phyloP scores from a whole-genome alignment of 2,329 filamentous ascomycete species.

The Fusarium sp. region DNA sequence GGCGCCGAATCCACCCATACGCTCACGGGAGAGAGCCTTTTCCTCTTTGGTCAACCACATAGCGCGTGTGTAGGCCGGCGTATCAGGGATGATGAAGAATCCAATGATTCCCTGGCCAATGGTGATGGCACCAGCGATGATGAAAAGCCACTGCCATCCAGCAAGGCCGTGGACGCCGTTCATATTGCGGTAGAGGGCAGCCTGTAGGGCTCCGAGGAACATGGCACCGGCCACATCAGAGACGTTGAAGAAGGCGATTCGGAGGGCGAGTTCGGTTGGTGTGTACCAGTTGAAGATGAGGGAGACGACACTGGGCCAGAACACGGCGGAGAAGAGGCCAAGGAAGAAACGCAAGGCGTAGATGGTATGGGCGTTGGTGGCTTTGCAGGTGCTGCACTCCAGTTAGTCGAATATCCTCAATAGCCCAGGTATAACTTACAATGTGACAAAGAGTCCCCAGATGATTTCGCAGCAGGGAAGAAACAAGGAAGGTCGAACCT shows the following conservation, averaged over 20 bases:
- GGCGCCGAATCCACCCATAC: conserved; percentile 44
- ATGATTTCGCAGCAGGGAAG: conserved; percentile 51
- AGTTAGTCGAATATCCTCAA: background rate
- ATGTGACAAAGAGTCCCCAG: conserved; percentile 43
- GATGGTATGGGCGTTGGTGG: conserved; percentile 49
- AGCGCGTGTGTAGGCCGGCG: conserved; percentile 44
- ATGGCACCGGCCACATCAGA: conserved; percentile 55
- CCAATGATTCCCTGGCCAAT: conserved; percentile 52
- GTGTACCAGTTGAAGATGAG: conserved; percentile 56
- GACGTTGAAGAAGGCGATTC: conserved; percentile 55
- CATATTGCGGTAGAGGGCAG: conserved; percentile 53
- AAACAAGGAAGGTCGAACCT: conserved; percentile 51
- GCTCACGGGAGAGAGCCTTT: conserved; percentile 39
- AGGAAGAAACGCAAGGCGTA: conserved; percentile 55
- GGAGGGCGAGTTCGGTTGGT: conserved; percentile 51
- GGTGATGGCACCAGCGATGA: conserved; percentile 55
- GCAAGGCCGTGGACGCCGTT: conserved; percentile 51
- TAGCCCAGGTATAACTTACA: conserved; percentile 20
- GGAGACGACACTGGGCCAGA: conserved; percentile 51
- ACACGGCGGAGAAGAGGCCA: conserved; percentile 51
- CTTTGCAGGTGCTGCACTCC: conserved; percentile 40
- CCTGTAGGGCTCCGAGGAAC: conserved; percentile 56
- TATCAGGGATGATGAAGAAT: conserved; percentile 50
- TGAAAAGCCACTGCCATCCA: conserved; percentile 58
- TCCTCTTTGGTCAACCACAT: conserved; percentile 45